Base-by-base conservation (phyloP, 2,329 filamentous ascomycete species). In the Macroventuria anomochaeta region DNA sequence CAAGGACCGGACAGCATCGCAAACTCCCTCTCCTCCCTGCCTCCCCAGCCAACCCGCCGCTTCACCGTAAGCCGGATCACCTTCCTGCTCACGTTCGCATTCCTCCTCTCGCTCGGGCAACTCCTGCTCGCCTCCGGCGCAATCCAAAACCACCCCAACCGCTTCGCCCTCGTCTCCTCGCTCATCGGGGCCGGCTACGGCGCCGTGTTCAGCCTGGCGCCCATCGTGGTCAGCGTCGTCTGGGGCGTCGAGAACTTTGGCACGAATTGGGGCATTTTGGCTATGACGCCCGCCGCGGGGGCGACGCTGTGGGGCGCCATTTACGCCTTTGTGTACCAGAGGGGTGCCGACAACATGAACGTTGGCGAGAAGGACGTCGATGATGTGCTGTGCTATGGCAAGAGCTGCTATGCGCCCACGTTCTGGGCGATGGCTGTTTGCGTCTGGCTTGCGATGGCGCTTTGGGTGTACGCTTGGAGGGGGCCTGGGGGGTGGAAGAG, bases 201-300 rank as follows among this genome's bases (percentile, higher is more conserved):
- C 37, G 93, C 93, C 26, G 85, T 93, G 18, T 99, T 97, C 79
- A 89, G 86, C 40, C 83, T 97, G 5, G 89, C 90, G 0, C 95
- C 95, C 2, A 93, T 97, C 61, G 90, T 97, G 51, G 89, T 97
- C 63, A 91, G 88, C n/a, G 92, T 97, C 8, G 93, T 99, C 38
- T 99, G 95, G 95, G 95, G 95, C 21, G 92, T 96, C 0, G 93
- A 97, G 79, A 99, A 97, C 73, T 97, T 99, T 71, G 95, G 91
- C 53, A 99, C 95, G 0, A 97, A 99, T 67, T 99, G 93, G 87
- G 95, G 95, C 8, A 93, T 97, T 57, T 87, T 97, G 7, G 92
- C 93, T 34, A 95, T 96, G 81, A 87, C 93, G 51, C 95, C 95
- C 2, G 95, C 95, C 0, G 77, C 89, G 0, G 95, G 93, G 0